phyloP scores from a whole-genome alignment of 495 filamentous ascomycete genomes.

The Penicillium mononematosum region DNA sequence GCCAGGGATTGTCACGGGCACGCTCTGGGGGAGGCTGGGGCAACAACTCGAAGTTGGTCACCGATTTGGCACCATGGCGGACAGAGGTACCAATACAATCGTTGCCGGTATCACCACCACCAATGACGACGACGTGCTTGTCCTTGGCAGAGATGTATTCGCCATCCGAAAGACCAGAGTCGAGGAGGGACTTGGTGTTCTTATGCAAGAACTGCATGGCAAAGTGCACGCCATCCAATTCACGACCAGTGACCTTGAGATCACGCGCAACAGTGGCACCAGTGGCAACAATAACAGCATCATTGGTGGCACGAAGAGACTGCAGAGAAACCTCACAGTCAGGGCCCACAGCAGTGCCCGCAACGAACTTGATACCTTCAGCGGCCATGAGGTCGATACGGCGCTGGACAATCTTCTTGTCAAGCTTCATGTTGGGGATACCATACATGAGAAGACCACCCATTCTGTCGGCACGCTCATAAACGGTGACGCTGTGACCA shows the following conservation, averaged over 20 bases:
- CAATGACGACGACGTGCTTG: constrained; percentile 97
- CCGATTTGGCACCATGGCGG: constrained; percentile 93
- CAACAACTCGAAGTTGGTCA: constrained; percentile 96
- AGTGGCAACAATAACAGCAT: constrained; percentile 94
- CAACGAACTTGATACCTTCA: constrained; percentile 84
- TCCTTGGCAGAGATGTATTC: constrained; percentile 95
- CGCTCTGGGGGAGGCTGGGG: constrained; percentile 93
- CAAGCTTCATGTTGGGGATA: constrained; percentile 99
- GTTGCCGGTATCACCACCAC: constrained; percentile 98
- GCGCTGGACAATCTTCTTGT: constrained; percentile 97
- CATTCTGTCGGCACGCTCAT: constrained; percentile 90
- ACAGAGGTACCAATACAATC: constrained; percentile 99
- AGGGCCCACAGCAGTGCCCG: constrained; percentile 74
- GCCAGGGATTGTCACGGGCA: constrained; percentile 97
- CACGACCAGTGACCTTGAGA: constrained; percentile 87
- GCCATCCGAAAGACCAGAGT: constrained; percentile 83
- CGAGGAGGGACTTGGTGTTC: constrained; percentile 98
- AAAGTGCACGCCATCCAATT: constrained; percentile 91
- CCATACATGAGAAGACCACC: constrained; percentile 98
- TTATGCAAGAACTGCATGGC: constrained; percentile 98
- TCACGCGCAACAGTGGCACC: constrained; percentile 96
- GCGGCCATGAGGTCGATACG: constrained; percentile 94
- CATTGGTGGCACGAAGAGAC: constrained; percentile 72
- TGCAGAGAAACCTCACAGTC: constrained; percentile 66
- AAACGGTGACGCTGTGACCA: constrained; percentile 88